Base-by-base conservation (phyloP, 2,329 filamentous ascomycete species). In the Scopulariopsis brevicaulis region DNA sequence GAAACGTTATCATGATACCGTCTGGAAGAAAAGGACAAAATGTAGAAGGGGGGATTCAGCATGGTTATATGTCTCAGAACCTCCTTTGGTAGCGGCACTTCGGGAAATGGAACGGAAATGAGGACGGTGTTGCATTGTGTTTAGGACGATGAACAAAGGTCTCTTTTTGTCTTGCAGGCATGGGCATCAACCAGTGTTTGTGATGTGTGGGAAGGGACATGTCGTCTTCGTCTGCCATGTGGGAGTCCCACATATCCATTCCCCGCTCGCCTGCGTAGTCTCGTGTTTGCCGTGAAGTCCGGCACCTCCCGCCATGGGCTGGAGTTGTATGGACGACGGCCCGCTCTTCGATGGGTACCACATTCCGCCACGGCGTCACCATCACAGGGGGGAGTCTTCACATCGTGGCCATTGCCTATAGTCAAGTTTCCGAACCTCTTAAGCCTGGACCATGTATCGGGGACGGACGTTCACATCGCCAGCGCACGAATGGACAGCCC, bases 21-120 rank as follows among this genome's bases (percentile, higher is more conserved):
- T n/a, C n/a, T 46, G 15, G 40, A 46, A n/a, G 40, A 50, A 50
- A 50, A 50, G 46, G 28, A 32, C 28, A 32, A 32, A 8, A 8
- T 32, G 4, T 32, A 32, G 28, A 22, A 50, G 46, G 22, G 46
- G 20, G 22, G 24, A 22, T 8, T 10, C 20, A 50, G 11, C 6
- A 14, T 4, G 37, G 12, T 40, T 14, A 6, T 40, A 40, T 40
- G 40, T 46, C n/a, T 46, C 7, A 4, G 40, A 18, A n/a, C 11
- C 14, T n/a, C 40, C 46, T 48, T 50, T 24, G 46, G 46, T 50
- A 50, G 46, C 46, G 46, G 46, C 22, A 50, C 22, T 50, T 24
- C 46, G 46, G 51, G 51, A 59, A 54, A 59, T 35, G 54, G 59
- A 64, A 60, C 56, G 59, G 59, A 55, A 46, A 55, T 43, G 59